Conservation (phyloP, 495 filamentous ascomycete species). For the Xylaria nigripes region DNA sequence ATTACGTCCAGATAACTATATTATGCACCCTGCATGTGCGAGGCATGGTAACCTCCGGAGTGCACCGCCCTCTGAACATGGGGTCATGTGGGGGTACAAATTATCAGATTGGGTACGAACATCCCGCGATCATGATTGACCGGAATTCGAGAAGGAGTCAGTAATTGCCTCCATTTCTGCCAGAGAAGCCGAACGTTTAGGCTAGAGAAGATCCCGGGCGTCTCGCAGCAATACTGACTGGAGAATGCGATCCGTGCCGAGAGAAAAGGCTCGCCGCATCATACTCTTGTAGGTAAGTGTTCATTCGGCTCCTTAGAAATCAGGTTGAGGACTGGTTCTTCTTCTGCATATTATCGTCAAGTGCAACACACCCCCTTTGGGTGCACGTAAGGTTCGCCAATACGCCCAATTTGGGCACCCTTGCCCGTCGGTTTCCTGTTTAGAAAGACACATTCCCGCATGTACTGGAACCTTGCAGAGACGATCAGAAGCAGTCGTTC, state of each 20-base stretch:
- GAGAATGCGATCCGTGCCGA: too few species aligned
- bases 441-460: not conserved
- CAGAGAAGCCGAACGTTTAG: too few species aligned
- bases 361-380: not conserved
- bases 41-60: not conserved
- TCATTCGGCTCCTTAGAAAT: not conserved
- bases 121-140: too few species aligned
- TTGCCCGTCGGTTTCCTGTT: not conserved
- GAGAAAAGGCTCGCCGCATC: not conserved
- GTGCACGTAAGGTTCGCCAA: not conserved
- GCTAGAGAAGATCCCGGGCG: too few species aligned
- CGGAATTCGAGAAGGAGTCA: too few species aligned
- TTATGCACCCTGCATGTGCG: not conserved
- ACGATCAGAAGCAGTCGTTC: not conserved
- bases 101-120: not conserved
- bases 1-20: not conserved
- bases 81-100: slow-evolving; percentile 1
- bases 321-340: not conserved
- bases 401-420: not conserved
- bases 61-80: not conserved
- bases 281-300: not conserved
- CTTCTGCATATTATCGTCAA: not conserved
- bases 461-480: not conserved
- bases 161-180: not conserved
- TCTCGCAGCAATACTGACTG: too few species aligned